Base-by-base conservation (phyloP, 192 early-diverging fungal genomes). In the Entomortierella chlamydospora region DNA sequence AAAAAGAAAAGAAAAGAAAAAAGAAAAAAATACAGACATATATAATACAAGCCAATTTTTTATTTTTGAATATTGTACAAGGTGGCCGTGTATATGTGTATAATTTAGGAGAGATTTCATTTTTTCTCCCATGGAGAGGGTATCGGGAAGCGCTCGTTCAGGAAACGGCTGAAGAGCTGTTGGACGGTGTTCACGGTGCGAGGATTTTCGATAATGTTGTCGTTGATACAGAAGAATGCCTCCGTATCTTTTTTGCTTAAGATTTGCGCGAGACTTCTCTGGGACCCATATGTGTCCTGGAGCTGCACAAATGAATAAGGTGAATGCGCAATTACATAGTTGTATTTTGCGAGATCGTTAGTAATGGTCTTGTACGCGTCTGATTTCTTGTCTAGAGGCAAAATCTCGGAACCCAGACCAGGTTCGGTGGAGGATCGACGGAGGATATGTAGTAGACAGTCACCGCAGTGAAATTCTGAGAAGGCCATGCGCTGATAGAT, bases 381-480 rank as follows among this genome's bases (percentile, higher is more conserved):
- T 1, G 73, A 69, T 2, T 54, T n/a, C n/a, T 20, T 57, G 20
- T 69, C 50, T 22, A 63, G 30, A 0, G 73, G 73, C 55, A 74
- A 31, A 31, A 78, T 70, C 55, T 69, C 61, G 1, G 42, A 26
- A 8, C 54, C 67, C 20, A 70, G 25, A 7, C 74, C 74, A 25
- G 60, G 53, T 2, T 43, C 52, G 4, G 57, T 56, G 18, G 57
- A 25, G 4, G 64, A 34, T 59, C 64, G 67, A 25, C 60, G 65
- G 20, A 83, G 68, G 13, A 68, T 68, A 49, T 77, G 69, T 22
- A 83, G 59, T 15, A 83, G 41, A 53, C 81, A 83, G 34, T 83
- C 81, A 28, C 81, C 81, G 56, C 81, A 83, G 7, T 72, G 68
- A 31, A 63, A 77, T 52, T 72, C 70, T 22, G 57, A 3, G 33